Evolutionary conservation across 352 stramenopile species (phyloP).

Genomic region (Globisporangium cylindrosporum): DNA sequence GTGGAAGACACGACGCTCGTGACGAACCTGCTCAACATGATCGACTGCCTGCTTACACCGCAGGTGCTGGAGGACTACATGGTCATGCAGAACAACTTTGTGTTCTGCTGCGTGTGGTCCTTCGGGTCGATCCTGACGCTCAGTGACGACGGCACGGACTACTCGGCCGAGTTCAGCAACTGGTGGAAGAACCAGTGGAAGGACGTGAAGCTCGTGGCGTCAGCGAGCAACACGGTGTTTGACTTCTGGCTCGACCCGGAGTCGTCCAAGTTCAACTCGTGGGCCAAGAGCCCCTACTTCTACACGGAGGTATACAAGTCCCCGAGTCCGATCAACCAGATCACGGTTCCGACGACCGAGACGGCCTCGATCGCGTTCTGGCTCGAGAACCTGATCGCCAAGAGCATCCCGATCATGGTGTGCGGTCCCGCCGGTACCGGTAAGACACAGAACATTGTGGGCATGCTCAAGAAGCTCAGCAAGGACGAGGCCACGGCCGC

Average conservation of each 20-base stretch:
- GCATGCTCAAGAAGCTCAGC: slow-evolving; percentile 93
- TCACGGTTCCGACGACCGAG: slow-evolving; percentile 93
- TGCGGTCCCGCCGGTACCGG: slow-evolving; percentile 92
- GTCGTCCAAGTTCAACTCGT: slow-evolving; percentile 90
- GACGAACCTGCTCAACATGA: slow-evolving; percentile 93
- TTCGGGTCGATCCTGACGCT: slow-evolving; percentile 92
- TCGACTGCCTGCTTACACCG: slow-evolving; percentile 88
- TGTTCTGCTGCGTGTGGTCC: slow-evolving; percentile 95
- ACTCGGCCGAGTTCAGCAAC: slow-evolving; percentile 92
- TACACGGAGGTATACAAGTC: slow-evolving; percentile 88
- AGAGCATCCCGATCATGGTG: slow-evolving; percentile 92
- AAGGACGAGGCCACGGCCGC: slow-evolving; percentile 78
- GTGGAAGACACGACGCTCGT: slow-evolving; percentile 94
- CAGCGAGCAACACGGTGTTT: slow-evolving; percentile 94
- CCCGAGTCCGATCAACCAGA: slow-evolving; percentile 85
- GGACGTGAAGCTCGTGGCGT: slow-evolving; percentile 92
- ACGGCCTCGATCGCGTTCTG: slow-evolving; percentile 95
- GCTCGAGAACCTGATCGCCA: slow-evolving; percentile 92
- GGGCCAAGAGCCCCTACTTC: slow-evolving; percentile 95
- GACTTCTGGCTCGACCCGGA: slow-evolving; percentile 96
- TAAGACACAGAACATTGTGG: slow-evolving; percentile 95
- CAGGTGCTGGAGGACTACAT: slow-evolving; percentile 71
- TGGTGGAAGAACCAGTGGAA: slow-evolving; percentile 97
- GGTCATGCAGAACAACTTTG: slow-evolving; percentile 92
- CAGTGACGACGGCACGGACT: slow-evolving; percentile 94